phyloP scores from a whole-genome alignment of 75 land plant genomes.

The Sequoiadendron giganteum region DNA sequence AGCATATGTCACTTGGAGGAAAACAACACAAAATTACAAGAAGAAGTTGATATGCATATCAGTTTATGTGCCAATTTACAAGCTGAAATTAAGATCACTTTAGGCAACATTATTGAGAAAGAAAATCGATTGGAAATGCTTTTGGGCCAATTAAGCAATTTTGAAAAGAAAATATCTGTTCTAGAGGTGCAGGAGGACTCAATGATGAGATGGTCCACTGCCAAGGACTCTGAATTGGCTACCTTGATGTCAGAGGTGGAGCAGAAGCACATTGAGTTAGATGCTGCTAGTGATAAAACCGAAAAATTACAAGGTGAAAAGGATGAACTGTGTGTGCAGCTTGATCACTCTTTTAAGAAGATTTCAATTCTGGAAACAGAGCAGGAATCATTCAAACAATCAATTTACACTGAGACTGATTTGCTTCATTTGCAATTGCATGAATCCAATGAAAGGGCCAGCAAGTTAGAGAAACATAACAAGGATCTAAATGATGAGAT shows the following conservation, averaged over 20 bases:
- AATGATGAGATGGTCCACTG: constrained; percentile 48
- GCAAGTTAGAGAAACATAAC: constrained; percentile 20
- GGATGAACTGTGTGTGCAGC: not conserved
- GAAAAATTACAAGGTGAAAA: constrained; percentile 21
- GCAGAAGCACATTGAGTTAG: constrained; percentile 18
- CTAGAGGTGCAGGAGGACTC: constrained; percentile 50
- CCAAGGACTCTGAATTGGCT: constrained; percentile 43
- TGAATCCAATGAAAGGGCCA: constrained; percentile 7
- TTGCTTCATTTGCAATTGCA: constrained; percentile 16
- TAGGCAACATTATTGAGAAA: constrained; percentile 34
- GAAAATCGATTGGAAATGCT: constrained; percentile 44
- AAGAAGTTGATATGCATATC: constrained; percentile 49
- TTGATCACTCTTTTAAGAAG: constrained; percentile 6
- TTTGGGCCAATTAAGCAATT: constrained; percentile 20
- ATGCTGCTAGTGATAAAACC: constrained; percentile 18
- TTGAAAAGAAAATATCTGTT: constrained; percentile 51
- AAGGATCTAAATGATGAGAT: constrained; percentile 2
- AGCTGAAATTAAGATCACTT: constrained; percentile 45
- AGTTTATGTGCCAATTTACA: constrained; percentile 39
- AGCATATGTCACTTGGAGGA: constrained; percentile 37
- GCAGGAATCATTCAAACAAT: not conserved
- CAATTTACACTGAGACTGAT: constrained; percentile 13
- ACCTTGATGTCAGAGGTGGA: constrained; percentile 46
- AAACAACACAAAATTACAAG: constrained; percentile 32
- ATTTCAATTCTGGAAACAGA: constrained; percentile 25